Conservation (phyloP, 306 rosid species). For the Malus domestica region DNA sequence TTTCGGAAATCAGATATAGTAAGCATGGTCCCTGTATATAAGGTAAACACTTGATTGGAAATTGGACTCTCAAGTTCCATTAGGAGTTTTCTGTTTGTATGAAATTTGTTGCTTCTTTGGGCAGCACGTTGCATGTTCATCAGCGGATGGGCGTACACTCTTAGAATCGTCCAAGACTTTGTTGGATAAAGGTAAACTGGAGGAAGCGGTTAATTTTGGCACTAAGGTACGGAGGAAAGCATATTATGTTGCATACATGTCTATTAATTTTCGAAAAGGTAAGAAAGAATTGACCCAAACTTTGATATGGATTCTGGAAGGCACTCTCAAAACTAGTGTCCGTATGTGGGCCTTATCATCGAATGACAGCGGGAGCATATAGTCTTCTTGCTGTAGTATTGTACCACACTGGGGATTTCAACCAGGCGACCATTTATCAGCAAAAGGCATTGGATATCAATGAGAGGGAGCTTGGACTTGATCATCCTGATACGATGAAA, state of each 20-base stretch:
- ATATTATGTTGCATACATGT: neutral
- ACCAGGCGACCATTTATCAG: constrained; percentile 99
- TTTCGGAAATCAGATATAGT: constrained; percentile 68
- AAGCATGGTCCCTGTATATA: constrained; percentile 91
- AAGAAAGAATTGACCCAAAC: constrained; percentile 14
- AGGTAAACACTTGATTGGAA: constrained; percentile 39
- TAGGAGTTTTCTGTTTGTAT: neutral
- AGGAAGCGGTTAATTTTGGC: constrained; percentile 95
- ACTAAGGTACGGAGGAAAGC: constrained; percentile 58
- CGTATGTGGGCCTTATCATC: constrained; percentile 92
- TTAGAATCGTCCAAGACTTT: constrained; percentile 96
- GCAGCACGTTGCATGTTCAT: constrained; percentile 96
- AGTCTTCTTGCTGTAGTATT: constrained; percentile 96
- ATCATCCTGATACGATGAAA: constrained; percentile 99
- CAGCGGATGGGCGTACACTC: constrained; percentile 95
- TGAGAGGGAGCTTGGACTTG: constrained; percentile 97
- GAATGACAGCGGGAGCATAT: constrained; percentile 99
- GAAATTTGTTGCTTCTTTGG: constrained; percentile 4
- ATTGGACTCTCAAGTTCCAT: constrained; percentile 8
- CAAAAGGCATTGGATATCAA: constrained; percentile 96
- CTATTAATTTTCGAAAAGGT: neutral
- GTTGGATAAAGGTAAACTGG: constrained; percentile 94
- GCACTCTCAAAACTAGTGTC: constrained; percentile 83
- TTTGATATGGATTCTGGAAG: constrained; percentile 42
- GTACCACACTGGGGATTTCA: constrained; percentile 96